phyloP scores from a whole-genome alignment of 164 flowering plant species.

The Kingdonia uniflora region DNA sequence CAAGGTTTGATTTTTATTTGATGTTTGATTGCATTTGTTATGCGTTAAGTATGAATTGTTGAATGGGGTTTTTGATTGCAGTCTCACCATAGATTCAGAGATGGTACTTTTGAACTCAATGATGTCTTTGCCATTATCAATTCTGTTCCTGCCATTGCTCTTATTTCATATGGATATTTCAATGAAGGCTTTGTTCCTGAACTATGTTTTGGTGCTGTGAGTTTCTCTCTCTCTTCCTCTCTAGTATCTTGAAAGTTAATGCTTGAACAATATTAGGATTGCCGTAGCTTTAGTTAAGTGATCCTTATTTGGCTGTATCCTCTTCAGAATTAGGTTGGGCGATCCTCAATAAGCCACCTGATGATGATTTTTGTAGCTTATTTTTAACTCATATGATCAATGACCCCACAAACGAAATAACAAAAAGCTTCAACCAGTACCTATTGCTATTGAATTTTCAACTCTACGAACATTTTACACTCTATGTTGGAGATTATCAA shows the following conservation, averaged over 20 bases:
- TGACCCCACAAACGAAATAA: too few species aligned
- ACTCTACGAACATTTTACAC: too few species aligned
- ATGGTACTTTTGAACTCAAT: slow-evolving; percentile 81
- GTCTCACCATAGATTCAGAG: slow-evolving; percentile 87
- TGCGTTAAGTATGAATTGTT: not conserved
- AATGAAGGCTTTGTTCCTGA: slow-evolving; percentile 83
- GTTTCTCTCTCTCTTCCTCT: slow-evolving; percentile 10
- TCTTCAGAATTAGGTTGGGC: too few species aligned
- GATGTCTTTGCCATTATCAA: slow-evolving; percentile 78
- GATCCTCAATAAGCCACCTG: too few species aligned
- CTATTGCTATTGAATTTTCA: too few species aligned
- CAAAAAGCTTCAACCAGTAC: too few species aligned
- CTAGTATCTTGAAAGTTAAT: not conserved
- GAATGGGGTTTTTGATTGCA: slow-evolving; percentile 19
- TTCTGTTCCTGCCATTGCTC: slow-evolving; percentile 75
- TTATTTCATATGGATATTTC: slow-evolving; percentile 69
- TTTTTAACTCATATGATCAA: too few species aligned
- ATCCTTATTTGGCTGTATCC: too few species aligned
- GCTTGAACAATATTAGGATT: too few species aligned
- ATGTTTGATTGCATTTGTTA: not conserved
- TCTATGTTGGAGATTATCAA: too few species aligned
- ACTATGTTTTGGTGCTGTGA: slow-evolving; percentile 82
- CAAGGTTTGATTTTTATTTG: slow-evolving; percentile 33
- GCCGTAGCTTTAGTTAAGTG: too few species aligned
- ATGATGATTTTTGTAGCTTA: too few species aligned